Percentiles rank a stretch among this genome's conserved stretches.
Evolutionary conservation across 257 asterid genomes (phyloP).

Genomic region (Salvia hispanica): DNA sequence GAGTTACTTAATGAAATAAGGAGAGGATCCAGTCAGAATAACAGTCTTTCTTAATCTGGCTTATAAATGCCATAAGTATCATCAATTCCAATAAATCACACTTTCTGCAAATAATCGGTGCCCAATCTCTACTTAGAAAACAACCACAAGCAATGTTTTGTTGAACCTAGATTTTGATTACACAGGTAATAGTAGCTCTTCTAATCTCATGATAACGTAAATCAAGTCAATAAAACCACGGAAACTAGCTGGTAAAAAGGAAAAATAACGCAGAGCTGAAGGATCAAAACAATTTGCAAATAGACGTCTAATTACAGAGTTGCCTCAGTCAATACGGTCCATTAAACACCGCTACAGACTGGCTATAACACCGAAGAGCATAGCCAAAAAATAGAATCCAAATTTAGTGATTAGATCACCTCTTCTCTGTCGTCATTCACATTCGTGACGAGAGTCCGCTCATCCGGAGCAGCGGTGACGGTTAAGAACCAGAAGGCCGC

Average conservation of each 20-base stretch:
- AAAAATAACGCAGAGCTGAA: not conserved
- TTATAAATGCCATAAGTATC: not conserved
- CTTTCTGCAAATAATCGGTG: not conserved
- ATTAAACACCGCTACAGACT: constrained; percentile 7
- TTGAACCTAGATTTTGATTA: not conserved
- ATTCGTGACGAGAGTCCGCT: constrained; percentile 34
- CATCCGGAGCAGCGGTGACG: constrained; percentile 39
- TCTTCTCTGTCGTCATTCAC: constrained; percentile 42
- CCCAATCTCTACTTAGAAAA: constrained; percentile 7
- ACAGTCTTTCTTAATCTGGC: not conserved
- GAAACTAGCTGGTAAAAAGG: not conserved
- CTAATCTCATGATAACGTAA: not conserved
- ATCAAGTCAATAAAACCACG: not conserved
- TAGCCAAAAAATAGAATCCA: not conserved
- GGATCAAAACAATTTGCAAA: not conserved
- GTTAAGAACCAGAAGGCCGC: constrained; percentile 60
- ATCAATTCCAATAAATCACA: not conserved
- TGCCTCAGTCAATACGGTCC: not conserved
- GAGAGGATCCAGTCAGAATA: constrained; percentile 10
- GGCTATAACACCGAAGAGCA: not conserved
- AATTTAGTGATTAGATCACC: constrained; percentile 28
- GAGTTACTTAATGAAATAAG: not conserved
- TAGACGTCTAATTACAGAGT: constrained; percentile 12
- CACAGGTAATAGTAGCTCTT: not conserved
- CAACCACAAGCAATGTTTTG: not conserved